Base-by-base conservation (phyloP, 1,284 basidiomycete genomes). In the Boletus smithii region DNA sequence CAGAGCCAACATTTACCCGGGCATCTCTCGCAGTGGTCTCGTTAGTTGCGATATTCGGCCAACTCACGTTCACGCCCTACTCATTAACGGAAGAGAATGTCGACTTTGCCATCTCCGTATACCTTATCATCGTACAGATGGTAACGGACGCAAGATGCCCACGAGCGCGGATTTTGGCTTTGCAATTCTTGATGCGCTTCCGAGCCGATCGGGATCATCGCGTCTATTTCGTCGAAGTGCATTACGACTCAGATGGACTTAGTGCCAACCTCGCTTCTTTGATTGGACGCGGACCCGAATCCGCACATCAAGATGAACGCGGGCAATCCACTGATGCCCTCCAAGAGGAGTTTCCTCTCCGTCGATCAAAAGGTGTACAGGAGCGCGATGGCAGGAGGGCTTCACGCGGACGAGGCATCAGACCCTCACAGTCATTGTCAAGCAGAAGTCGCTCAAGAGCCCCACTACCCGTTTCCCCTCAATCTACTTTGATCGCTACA, bases 201-300 rank as follows among this genome's bases (percentile, higher is more conserved):
- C 79, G 97, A 41, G 93, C 91, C 1, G 95, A 97, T 63, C 82
- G 91, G 3, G 88, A 94, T 59, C 97, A 99, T 65, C 79, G 87
- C 13, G 67, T 99, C 32, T 97, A 88, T 65, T 85, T 90, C 42
- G 72, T 72, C 8, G 67, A 73, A 42, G 57, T 63, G 14, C 70
- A 68, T 24, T 73, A 75, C 50, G 83, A 87, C 53, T 68, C 70
- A 6, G 74, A 85, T 46, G 77, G 77, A 5, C 73, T 79, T 37
- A 70, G 78, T 20, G 53, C 61, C 1, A 69, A 72, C 46, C 73
- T 89, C 5, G 79, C 80, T 7, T 69, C 72, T 2, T 67, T 85
- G 22, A 78, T 88, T 33, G 69, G 73, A 20, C 74, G 82, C 24
- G 68, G 67, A 9, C 60, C 65, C 24, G 55, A 60, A 1, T 51